Base-by-base conservation (phyloP, 75 land plant genomes). In the Selaginella moellendorffii region DNA sequence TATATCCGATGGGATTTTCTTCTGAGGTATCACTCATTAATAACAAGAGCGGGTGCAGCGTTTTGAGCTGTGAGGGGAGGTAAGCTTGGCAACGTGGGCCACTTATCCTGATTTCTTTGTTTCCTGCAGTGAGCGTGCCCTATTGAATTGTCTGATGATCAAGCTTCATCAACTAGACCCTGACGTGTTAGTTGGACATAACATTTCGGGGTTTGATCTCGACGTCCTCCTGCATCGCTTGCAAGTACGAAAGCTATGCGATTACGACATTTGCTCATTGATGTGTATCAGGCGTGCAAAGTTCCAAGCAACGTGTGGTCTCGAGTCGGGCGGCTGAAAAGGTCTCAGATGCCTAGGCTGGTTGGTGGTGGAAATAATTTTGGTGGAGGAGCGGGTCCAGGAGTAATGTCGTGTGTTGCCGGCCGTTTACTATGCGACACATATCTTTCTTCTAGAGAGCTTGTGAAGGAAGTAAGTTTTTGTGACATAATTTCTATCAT, bases 121-220 rank as follows among this genome's bases (percentile, higher is more conserved):
- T 36, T 36, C 24, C 18, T 25, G 30, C 85, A 90, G 97, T 81
- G 99, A 95, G 71, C 74, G 99, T 63, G 97, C 97, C 18, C 63
- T 95, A 70, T 54, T 95, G 66, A 90, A 79, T 61, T 81, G 78
- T 29, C 31, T 95, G 63, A 80, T 95, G 86, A 74, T 82, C 60
- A 86, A 90, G 65, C 62, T 95, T 54, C 76, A 90, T 77, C 86
- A 95, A 64, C 71, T 90, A 59, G 97, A 95, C 63, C 78, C 84
- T 65, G 99, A 95, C 76, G 86, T 90, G 66, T 79, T 95, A 36
- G 97, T 95, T 61, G 99, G 99, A 17, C 99, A 95, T 58, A 95
- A 95, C 61, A 95, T 95, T 18, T 95, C 99, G 31, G 99, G 97
- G 19, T 90, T 95, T 81, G 97, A 95, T 60, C 81, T 95, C 31